Conservation (phyloP, 1,284 basidiomycete species). For the Puccinia novopanici region DNA sequence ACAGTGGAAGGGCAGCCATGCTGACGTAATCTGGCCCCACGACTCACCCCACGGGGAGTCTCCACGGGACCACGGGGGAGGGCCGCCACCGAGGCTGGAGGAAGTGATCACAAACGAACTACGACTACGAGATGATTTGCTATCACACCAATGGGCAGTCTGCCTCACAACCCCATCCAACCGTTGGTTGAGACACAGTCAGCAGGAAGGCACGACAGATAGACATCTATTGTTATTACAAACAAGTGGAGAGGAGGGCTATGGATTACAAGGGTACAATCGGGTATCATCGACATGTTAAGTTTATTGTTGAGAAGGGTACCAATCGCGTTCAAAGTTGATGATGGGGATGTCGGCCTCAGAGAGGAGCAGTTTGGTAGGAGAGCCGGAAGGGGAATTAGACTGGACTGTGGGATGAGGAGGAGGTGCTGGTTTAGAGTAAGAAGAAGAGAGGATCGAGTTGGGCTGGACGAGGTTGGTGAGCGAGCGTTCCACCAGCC, state of each 20-base stretch:
- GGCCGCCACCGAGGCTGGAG: too few relatives aligned
- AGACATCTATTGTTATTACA: background rate
- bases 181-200: background rate
- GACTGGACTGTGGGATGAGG: background rate
- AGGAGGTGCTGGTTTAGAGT: background rate
- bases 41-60: too few relatives aligned
- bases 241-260: background rate
- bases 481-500: slow-evolving; percentile 41
- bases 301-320: background rate
- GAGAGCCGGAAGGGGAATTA: background rate
- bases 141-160: too few relatives aligned
- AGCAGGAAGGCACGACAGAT: background rate
- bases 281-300: background rate
- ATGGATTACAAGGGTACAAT: background rate
- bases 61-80: too few relatives aligned
- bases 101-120: too few relatives aligned
- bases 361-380: slow-evolving; percentile 2
- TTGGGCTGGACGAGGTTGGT: slow-evolving; percentile 36
- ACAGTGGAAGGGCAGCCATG: background rate
- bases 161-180: background rate
- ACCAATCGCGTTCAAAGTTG: slow-evolving; percentile 47
- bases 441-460: slow-evolving; percentile 6
- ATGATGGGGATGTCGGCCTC: slow-evolving; percentile 40
- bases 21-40: background rate
- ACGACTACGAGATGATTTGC: too few relatives aligned